Base-by-base conservation (phyloP, 164 flowering plant genomes). In the Berberis thunbergii region DNA sequence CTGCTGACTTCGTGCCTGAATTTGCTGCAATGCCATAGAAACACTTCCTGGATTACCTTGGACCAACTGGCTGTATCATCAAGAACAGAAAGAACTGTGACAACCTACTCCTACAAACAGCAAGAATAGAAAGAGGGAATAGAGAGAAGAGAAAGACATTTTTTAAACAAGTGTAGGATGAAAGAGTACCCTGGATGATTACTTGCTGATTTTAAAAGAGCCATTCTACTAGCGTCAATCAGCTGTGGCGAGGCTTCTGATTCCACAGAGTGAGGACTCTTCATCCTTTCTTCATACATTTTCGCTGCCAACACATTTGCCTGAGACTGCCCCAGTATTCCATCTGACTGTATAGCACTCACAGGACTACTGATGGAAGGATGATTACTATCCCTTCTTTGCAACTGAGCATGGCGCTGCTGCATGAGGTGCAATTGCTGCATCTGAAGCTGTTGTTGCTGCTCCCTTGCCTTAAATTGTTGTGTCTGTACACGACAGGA, bases 391-490 rank as follows among this genome's bases (percentile, higher is more conserved):
- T 89, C 91, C 72, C 96, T 77, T 43, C 84, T 71, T 63, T 83
- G 89, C 77, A 84, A 59, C 60, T 85, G 89, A 45, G 80, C 80
- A 77, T 75, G 83, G 45, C 86, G 79, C 49, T 86, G 96, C 74
- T 88, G 96, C 87, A 86, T 71, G 42, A 80, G 71, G 61, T 89
- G 94, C 70, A 83, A 66, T 62, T 90, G 97, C 68, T 87, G 97
- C 85, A 87, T 78, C 69, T 90, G 92, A 58, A 86, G 60, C 78
- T 83, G 86, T 63, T 81, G 86, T 60, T 81, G 87, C 6, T 78
- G 81, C 70, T 90, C 97, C 66, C 86, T 81, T 43, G 83, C 75
- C 74, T 83, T 86, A 48, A 75, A 72, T 70, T 85, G 90, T 60
- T 90, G 89, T 8, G 83, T 75, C 95, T 88, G 68, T 54, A 4